Evolutionary conservation across 2,329 filamentous ascomycete genomes (phyloP).

Genomic region (Kalmusia sp.): DNA sequence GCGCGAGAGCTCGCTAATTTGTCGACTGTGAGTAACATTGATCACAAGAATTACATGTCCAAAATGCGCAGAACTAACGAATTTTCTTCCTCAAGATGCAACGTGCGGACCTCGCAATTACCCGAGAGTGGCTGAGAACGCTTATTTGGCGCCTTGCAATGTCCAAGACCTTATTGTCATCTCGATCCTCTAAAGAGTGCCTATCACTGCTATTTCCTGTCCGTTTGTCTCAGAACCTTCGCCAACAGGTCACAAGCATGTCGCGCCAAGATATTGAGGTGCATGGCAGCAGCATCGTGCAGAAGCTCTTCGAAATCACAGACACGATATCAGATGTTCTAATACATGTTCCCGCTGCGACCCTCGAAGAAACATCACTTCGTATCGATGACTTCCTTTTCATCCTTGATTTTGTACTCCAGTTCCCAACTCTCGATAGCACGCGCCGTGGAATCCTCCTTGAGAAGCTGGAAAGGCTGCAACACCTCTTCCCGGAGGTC

Average conservation of each 20-base stretch:
- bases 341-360: constrained; percentile 58
- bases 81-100: constrained; percentile 49
- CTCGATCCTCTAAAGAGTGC: constrained; percentile 43
- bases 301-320: constrained; percentile 67
- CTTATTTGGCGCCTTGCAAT: constrained; percentile 59
- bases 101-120: constrained; percentile 59
- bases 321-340: constrained; percentile 66
- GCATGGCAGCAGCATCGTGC: constrained; percentile 63
- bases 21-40: neutral
- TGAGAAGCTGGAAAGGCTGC: constrained; percentile 50
- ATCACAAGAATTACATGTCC: neutral
- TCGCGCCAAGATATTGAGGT: constrained; percentile 58
- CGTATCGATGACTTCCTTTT: constrained; percentile 63
- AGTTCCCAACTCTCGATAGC: constrained; percentile 57
- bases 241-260: constrained; percentile 51
- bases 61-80: neutral
- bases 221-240: constrained; percentile 52
- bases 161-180: constrained; percentile 55
- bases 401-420: constrained; percentile 59
- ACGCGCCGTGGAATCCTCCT: constrained; percentile 54
- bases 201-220: constrained; percentile 56
- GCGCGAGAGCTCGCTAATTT: constrained; percentile 45
- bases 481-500: constrained; percentile 44
- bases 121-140: constrained; percentile 58
- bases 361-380: constrained; percentile 54